Percentiles rank a stretch among this genome's conserved stretches.
phyloP scores from a whole-genome alignment of 495 filamentous ascomycete species.

The Hypoxylon lienhwacheense region DNA sequence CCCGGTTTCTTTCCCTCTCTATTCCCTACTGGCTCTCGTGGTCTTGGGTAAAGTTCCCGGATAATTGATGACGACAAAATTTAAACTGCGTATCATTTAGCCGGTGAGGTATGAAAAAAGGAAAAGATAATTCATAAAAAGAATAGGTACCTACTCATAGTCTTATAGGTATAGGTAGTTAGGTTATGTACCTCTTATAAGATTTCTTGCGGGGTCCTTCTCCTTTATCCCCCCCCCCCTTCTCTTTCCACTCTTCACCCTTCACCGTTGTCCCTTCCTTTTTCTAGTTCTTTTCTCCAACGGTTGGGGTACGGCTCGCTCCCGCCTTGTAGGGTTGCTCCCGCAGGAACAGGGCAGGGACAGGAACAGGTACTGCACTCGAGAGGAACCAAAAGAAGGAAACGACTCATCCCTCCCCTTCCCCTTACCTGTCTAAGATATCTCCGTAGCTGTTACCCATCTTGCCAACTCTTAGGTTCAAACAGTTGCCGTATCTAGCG shows the following conservation, averaged over 20 bases:
- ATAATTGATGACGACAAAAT: constrained; percentile 23
- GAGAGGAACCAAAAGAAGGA: constrained; percentile 5
- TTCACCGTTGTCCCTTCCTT: too few relatives aligned
- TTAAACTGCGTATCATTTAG: constrained; percentile 31
- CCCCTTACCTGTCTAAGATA: constrained; percentile 9
- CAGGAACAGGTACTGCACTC: too few relatives aligned
- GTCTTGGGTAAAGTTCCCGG: constrained; percentile 31
- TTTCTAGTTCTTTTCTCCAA: constrained; percentile 14
- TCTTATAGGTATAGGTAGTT: too few relatives aligned
- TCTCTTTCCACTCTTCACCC: constrained; percentile 1
- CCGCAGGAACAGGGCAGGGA: constrained; percentile 28
- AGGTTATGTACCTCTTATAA: too few relatives aligned
- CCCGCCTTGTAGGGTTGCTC: constrained; percentile 28
- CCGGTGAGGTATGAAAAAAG: constrained; percentile 9
- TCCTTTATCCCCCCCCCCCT: neutral
- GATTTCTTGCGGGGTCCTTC: constrained; percentile 9
- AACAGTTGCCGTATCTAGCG: constrained; percentile 20
- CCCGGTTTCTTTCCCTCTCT: constrained; percentile 8
- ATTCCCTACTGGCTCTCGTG: constrained; percentile 26
- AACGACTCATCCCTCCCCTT: neutral
- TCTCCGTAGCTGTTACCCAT: constrained; percentile 30
- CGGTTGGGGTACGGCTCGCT: constrained; percentile 24
- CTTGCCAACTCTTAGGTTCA: constrained; percentile 12
- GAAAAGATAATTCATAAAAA: too few relatives aligned
- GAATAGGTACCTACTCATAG: too few relatives aligned